Base-by-base conservation (phyloP, 805 yeast genomes). In the Candida manassasensis region DNA sequence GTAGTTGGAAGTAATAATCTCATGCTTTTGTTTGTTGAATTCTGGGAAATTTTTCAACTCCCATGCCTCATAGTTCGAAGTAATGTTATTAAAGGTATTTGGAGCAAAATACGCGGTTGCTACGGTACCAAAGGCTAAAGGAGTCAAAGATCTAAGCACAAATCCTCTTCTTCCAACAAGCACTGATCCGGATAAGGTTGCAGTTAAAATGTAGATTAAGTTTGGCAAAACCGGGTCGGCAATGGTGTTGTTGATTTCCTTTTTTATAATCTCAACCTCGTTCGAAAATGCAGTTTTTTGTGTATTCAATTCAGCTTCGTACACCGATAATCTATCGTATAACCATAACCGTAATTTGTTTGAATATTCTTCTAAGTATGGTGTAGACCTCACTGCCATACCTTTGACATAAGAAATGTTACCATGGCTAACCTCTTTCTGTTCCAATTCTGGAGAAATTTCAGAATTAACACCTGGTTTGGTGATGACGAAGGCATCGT, bases 221-320 rank as follows among this genome's bases (percentile, higher is more conserved):
- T 65, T 63, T 13, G 85, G 85, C 38, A 80, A 63, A 3, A 76
- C 57, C 5, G 79, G 77, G 43, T 77, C 83, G 35, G 55, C 63
- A 13, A 76, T 62, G 19, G 67, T 35, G 5, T 59, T 42, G 16
- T 60, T 42, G 33, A 67, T 56, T 31, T 53, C 55, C n/a, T 39
- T 36, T 21, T 52, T 46, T 3, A 72, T 37, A 14, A 48, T 47
- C 16, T 48, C 38, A 26, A 55, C 39, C 46, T 77, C 81, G 41
- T 75, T 72, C 16, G 43, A 38, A n/a, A 62, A 41, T 1, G 79
- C 76, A 6, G 77, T 59, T 27, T 55, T 61, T 40, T 69, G 72
- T 10, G 75, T 73, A 6, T 53, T 61, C 24, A 62, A 45, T 49
- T 75, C 80, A 16, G 77, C 75, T 12, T 49, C 59, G 16, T 50